These are phyloP conservation scores for Pythium utonaiense DNA, from an alignment of 352 stramenopile species.

Conservation along the genomic window DNA sequence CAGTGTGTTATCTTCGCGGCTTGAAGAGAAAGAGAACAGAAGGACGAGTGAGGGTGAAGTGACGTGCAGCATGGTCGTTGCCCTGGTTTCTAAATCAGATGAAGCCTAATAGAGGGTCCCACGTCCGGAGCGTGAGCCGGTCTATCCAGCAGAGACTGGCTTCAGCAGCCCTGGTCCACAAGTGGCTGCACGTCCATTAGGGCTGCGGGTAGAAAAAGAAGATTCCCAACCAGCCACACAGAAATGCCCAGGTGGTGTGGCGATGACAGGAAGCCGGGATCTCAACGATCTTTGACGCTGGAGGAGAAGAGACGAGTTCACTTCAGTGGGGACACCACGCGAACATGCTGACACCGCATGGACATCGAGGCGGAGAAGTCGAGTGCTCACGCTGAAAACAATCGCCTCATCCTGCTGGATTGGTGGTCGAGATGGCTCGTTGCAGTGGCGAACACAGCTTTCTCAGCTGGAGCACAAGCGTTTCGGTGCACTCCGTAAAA, in stretches of 20 bases:
- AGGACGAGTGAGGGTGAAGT: neutral
- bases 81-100: constrained; percentile 2
- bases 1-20: neutral
- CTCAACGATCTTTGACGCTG: too few species aligned
- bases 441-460: too few species aligned
- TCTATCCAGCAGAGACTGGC: neutral
- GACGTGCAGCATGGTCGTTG: neutral
- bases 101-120: neutral
- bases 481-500: too few species aligned
- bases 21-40: constrained; percentile 3
- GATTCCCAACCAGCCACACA: too few species aligned
- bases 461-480: too few species aligned
- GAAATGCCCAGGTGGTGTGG: neutral
- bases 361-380: neutral
- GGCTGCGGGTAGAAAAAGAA: neutral
- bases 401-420: too few species aligned
- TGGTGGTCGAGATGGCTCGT: neutral
- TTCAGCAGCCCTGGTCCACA: neutral
- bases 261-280: too few species aligned
- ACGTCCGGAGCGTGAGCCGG: too few species aligned
- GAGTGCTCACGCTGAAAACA: too few species aligned
- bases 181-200: neutral
- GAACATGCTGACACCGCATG: neutral
- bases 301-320: too few species aligned
- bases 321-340: neutral